phyloP scores from a whole-genome alignment of 164 flowering plant species.

The grape (Vitis vinifera) region ASM3070453v1 NC_081818.1:6821501-6822000 shows the following conservation, averaged over 20 bases:
- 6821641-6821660: not conserved
- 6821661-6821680: not conserved
- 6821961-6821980: conserved; percentile 40
- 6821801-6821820: conserved; percentile 69
- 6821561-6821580: conserved; percentile 47
- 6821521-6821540: too few relatives aligned
- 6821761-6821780: conserved; percentile 93
- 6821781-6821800: conserved; percentile 89
- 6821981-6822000: conserved; percentile 63
- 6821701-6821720: not conserved
- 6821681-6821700: not conserved
- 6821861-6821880: conserved; percentile 33
- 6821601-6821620: conserved; percentile 76
- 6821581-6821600: conserved; percentile 99
- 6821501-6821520: too few relatives aligned
- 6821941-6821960: conserved; percentile 46
- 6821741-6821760: conserved; percentile 67
- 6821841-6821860: conserved; percentile 36
- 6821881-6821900: conserved; percentile 66
- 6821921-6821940: conserved; percentile 73
- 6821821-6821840: conserved; percentile 55
- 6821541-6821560: too few relatives aligned
- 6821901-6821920: conserved; percentile 84
- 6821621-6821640: conserved; percentile 88
- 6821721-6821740: not conserved